Conservation (phyloP, 768 basidiomycete genomes). For the Lactarius vividus region DNA sequence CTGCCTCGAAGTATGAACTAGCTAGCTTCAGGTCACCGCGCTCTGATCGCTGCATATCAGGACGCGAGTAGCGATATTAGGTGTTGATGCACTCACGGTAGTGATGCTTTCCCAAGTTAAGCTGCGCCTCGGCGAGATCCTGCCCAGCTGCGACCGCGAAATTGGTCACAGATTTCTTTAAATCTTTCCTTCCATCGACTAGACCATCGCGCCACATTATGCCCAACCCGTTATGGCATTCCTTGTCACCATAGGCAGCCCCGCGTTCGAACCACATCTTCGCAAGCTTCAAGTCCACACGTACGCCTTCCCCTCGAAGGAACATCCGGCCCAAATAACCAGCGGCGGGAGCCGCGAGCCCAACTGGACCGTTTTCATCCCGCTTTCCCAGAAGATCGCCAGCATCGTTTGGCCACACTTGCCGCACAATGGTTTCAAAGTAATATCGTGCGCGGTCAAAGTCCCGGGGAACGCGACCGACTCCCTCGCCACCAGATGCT, state of each 20-base stretch:
- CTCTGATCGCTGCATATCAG: constrained; percentile 42
- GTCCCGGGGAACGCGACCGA: constrained; percentile 81
- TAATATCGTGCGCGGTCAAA: constrained; percentile 75
- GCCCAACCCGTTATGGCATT: constrained; percentile 86
- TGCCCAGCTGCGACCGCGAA: constrained; percentile 81
- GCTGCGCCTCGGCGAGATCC: constrained; percentile 89
- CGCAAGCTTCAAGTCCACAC: constrained; percentile 67
- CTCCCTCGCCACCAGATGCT: constrained; percentile 87
- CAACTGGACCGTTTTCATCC: constrained; percentile 37
- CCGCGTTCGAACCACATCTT: constrained; percentile 96
- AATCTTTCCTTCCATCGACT: constrained; percentile 59
- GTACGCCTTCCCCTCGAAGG: constrained; percentile 88
- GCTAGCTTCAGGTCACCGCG: constrained; percentile 67
- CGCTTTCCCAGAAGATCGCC: constrained; percentile 44
- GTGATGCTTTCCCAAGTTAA: constrained; percentile 83
- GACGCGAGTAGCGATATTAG: constrained; percentile 1
- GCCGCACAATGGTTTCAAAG: constrained; percentile 79
- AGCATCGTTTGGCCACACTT: constrained; percentile 86
- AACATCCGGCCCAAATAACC: constrained; percentile 93
- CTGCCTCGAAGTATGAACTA: constrained; percentile 75
- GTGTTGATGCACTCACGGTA: constrained; percentile 44
- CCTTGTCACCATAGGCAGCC: constrained; percentile 73
- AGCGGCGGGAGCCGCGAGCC: constrained; percentile 74
- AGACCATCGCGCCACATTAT: constrained; percentile 92
- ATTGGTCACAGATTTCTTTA: constrained; percentile 57